Conservation (phyloP, 176 grass and related monocot genomes). For the Ensete ventricosum region DNA sequence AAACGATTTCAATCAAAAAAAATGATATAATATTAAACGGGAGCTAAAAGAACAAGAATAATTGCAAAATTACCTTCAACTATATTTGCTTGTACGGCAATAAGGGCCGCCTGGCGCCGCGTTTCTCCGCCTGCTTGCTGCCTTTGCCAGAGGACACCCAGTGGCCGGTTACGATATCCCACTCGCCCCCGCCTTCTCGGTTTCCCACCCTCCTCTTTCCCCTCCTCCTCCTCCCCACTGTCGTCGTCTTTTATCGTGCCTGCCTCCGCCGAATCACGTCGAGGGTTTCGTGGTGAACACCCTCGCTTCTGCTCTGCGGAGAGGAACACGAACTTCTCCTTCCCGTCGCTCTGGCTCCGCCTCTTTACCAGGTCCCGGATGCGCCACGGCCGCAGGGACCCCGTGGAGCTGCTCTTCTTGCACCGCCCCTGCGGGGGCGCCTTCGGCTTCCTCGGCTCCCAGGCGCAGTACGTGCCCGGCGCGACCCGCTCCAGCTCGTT, state of each 20-base stretch:
- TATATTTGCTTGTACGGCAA: conserved; percentile 61
- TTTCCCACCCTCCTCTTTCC: conserved; percentile 5
- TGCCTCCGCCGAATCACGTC: no score
- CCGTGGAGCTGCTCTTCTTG: conserved; percentile 75
- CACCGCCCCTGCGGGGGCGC: conserved; percentile 34
- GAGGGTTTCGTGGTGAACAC: no score
- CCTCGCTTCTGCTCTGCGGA: neutral
- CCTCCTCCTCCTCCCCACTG: no score
- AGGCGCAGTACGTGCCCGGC: conserved; percentile 55
- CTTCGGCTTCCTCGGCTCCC: conserved; percentile 42
- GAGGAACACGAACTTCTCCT: conserved; percentile 65
- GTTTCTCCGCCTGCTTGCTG: conserved; percentile 15
- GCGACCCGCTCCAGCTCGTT: conserved; percentile 40
- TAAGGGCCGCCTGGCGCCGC: conserved; percentile 47
- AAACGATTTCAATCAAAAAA: no score
- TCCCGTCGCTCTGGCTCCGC: conserved; percentile 74
- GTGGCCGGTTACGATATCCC: conserved; percentile 14
- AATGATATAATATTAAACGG: no score
- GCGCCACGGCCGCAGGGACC: conserved; percentile 64
- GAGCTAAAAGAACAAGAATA: no score
- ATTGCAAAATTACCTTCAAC: no score
- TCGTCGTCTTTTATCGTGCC: neutral
- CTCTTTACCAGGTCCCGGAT: conserved; percentile 68
- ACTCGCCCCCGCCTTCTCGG: conserved; percentile 25
- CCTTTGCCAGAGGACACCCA: conserved; percentile 33